phyloP scores from a whole-genome alignment of 2,329 filamentous ascomycete genomes.

The Penicillium sp. region DNA sequence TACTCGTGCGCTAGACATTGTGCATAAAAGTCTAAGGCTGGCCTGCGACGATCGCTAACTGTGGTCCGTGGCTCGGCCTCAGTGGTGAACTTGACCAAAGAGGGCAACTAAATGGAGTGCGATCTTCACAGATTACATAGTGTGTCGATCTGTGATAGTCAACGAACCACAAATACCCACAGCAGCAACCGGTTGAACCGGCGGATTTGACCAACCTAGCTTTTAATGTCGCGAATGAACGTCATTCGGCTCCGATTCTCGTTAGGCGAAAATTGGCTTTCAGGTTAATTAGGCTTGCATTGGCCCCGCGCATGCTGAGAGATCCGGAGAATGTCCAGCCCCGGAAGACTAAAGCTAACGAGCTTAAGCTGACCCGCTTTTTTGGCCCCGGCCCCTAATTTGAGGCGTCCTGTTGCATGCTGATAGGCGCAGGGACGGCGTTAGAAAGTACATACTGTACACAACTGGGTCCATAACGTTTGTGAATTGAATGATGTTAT shows the following conservation, averaged over 20 bases:
- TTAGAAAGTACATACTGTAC: not conserved
- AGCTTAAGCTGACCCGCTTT: not conserved
- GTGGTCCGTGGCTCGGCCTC: not conserved
- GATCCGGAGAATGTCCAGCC: not conserved
- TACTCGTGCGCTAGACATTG: not conserved
- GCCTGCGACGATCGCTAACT: not conserved
- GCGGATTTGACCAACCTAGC: not conserved
- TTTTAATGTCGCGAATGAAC: not conserved
- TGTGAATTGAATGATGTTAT: not conserved
- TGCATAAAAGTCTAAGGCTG: not conserved
- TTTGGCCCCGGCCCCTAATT: not conserved
- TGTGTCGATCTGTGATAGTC: constrained; percentile 1
- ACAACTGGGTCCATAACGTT: not conserved
- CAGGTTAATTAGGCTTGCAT: not conserved
- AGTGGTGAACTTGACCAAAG: not conserved
- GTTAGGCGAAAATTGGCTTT: not conserved
- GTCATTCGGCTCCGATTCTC: not conserved
- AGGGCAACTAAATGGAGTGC: constrained; percentile 4
- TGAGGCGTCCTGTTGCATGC: not conserved
- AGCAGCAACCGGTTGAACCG: not conserved
- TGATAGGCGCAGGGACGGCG: not conserved
- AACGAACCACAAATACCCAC: constrained; percentile 1
- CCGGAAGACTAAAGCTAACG: not conserved
- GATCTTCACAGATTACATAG: constrained; percentile 6
- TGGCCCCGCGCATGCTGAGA: not conserved